Percentiles rank a stretch among this genome's conserved stretches.
Evolutionary conservation across 495 filamentous ascomycete species (phyloP).

Genomic region (Platismatia glauca): DNA sequence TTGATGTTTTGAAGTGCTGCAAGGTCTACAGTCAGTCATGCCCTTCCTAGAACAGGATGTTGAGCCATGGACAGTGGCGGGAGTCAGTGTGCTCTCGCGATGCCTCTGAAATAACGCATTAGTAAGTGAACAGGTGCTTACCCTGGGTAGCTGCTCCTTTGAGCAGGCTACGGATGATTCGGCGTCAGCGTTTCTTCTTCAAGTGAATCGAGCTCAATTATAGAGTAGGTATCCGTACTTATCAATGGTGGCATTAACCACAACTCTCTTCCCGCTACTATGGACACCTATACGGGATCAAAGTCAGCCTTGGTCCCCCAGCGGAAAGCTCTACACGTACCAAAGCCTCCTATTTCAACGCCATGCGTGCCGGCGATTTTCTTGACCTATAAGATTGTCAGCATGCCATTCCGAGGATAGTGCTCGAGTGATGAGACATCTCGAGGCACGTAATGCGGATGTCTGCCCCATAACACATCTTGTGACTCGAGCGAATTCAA

Average conservation of each 20-base stretch:
- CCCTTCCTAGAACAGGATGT: background rate
- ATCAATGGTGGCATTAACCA: slow-evolving; percentile 95
- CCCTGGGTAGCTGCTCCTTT: slow-evolving; percentile 97
- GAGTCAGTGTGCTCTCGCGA: slow-evolving; percentile 72
- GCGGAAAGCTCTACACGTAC: too few relatives aligned
- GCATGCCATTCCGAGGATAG: too few relatives aligned
- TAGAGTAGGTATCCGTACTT: slow-evolving; percentile 45
- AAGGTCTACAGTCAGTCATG: background rate
- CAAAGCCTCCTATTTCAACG: slow-evolving; percentile 43
- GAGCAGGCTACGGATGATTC: slow-evolving; percentile 29
- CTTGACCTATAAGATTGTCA: slow-evolving; percentile 35
- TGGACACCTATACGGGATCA: slow-evolving; percentile 72
- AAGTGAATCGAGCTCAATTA: too few relatives aligned
- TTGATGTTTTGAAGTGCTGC: slow-evolving; percentile 2
- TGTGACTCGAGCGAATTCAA: too few relatives aligned
- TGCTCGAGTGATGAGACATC: too few relatives aligned
- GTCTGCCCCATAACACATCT: too few relatives aligned
- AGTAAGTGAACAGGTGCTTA: slow-evolving; percentile 41
- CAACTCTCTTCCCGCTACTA: slow-evolving; percentile 76
- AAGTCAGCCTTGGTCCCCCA: slow-evolving; percentile 6
- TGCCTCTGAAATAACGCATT: background rate
- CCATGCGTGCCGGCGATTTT: slow-evolving; percentile 84
- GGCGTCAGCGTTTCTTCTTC: background rate
- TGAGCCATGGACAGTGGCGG: background rate
- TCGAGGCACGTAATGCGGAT: too few relatives aligned